Conservation (phyloP, 2,329 filamentous ascomycete species). For the Ceratocystis albifundus region DNA sequence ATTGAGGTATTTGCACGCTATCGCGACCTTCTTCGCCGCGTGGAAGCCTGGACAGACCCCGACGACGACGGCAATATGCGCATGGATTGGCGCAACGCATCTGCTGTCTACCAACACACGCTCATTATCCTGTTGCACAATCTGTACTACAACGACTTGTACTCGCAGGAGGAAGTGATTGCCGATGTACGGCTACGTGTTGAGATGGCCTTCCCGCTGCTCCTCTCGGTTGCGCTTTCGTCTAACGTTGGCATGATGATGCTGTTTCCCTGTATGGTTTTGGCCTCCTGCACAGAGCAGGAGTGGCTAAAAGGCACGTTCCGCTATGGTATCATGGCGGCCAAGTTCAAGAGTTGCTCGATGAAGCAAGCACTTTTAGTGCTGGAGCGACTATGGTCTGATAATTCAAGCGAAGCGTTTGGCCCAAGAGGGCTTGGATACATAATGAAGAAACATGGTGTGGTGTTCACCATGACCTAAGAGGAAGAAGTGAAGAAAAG, state of each 20-base stretch:
- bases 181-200: conserved; percentile 15
- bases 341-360: conserved; percentile 22
- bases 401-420: conserved; percentile 16
- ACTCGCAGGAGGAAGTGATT: conserved; percentile 15
- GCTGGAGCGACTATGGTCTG: conserved; percentile 18
- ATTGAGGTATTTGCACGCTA: conserved; percentile 18
- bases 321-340: conserved; percentile 20
- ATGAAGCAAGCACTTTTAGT: conserved; percentile 20
- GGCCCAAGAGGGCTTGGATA: conserved; percentile 21
- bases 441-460: conserved; percentile 21
- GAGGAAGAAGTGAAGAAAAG: too few species aligned
- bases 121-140: conserved; percentile 20
- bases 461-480: conserved; percentile 21
- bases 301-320: conserved; percentile 21
- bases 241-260: conserved; percentile 22
- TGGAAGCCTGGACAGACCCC: conserved; percentile 17
- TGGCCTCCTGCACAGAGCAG: conserved; percentile 22
- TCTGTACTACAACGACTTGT: conserved; percentile 20
- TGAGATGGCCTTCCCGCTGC: conserved; percentile 20
- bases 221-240: conserved; percentile 20
- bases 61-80: conserved; percentile 20
- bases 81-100: conserved; percentile 20
- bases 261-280: conserved; percentile 20
- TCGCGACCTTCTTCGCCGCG: conserved; percentile 12
- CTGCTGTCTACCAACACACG: conserved; percentile 19